phyloP scores from a whole-genome alignment of 1,139 yeast species.

The Suhomyces guaymorum region DNA sequence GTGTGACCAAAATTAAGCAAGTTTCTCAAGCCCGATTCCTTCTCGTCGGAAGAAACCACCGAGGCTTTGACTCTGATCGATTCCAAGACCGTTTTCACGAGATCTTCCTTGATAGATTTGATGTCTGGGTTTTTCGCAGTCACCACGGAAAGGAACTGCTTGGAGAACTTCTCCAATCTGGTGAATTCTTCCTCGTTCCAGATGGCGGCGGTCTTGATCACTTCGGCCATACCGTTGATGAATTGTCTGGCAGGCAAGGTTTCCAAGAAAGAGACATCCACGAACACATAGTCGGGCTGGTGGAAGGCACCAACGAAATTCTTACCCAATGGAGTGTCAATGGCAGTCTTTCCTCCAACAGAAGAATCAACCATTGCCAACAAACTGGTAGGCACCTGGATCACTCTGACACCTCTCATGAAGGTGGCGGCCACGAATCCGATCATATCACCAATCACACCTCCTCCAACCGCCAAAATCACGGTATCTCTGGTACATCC shows the following conservation, averaged over 20 bases:
- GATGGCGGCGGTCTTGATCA: slow-evolving; percentile 95
- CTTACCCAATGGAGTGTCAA: slow-evolving; percentile 96
- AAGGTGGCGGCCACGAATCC: slow-evolving; percentile 98
- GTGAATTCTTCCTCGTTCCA: slow-evolving; percentile 91
- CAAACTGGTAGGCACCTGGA: slow-evolving; percentile 91
- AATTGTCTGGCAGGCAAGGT: slow-evolving; percentile 92
- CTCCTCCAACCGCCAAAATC: slow-evolving; percentile 95
- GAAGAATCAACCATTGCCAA: slow-evolving; percentile 98
- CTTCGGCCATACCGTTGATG: slow-evolving; percentile 98
- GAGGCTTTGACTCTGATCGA: slow-evolving; percentile 90
- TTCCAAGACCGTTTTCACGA: slow-evolving; percentile 77
- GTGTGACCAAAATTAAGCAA: slow-evolving; percentile 94
- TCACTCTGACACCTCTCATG: slow-evolving; percentile 96
- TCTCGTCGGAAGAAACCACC: slow-evolving; percentile 92
- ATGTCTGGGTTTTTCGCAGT: slow-evolving; percentile 51
- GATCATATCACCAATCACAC: slow-evolving; percentile 98
- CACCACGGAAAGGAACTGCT: slow-evolving; percentile 63
- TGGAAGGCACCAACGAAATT: slow-evolving; percentile 97
- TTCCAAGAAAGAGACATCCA: slow-evolving; percentile 83
- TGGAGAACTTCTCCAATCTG: slow-evolving; percentile 76
- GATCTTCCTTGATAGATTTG: slow-evolving; percentile 65
- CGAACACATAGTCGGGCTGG: slow-evolving; percentile 90
- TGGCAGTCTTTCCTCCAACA: slow-evolving; percentile 98
- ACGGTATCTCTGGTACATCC: slow-evolving; percentile 98
- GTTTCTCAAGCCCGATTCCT: slow-evolving; percentile 93